phyloP scores from a whole-genome alignment of 805 yeast species.

The Candida ficus region DNA sequence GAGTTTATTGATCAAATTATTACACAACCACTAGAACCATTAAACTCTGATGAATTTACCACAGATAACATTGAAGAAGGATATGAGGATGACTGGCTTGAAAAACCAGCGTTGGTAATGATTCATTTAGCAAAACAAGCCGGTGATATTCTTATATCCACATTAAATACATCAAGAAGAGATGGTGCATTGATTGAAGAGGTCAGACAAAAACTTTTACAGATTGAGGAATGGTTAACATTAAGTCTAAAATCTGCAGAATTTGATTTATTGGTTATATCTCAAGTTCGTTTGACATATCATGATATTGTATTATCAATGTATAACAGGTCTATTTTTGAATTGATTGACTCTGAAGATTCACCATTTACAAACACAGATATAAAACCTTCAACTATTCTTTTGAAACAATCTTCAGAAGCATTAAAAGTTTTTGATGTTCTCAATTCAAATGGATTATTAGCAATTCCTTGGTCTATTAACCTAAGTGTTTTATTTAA shows the following conservation, averaged over 20 bases:
- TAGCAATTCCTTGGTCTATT: conserved; percentile 48
- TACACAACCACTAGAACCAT: conserved; percentile 20
- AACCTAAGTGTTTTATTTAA: conserved; percentile 40
- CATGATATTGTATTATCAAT: conserved; percentile 17
- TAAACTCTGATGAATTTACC: conserved; percentile 20
- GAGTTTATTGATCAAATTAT: conserved; percentile 33
- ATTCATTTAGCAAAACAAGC: conserved; percentile 38
- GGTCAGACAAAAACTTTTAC: conserved; percentile 12
- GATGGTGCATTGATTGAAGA: conserved; percentile 17
- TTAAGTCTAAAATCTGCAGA: conserved; percentile 5
- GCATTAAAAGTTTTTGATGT: conserved; percentile 28
- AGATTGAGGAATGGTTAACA: conserved; percentile 16
- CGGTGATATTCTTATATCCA: conserved; percentile 29
- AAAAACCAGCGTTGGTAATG: conserved; percentile 41
- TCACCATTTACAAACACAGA: conserved; percentile 14
- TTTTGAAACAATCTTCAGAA: conserved; percentile 29
- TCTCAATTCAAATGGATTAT: conserved; percentile 25
- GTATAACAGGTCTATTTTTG: conserved; percentile 15
- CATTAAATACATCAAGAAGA: conserved; percentile 7
- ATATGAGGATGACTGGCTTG: conserved; percentile 39
- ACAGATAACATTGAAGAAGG: no score
- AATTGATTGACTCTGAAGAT: conserved; percentile 12
- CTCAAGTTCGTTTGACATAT: conserved; percentile 19
- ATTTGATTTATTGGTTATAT: conserved; percentile 13
- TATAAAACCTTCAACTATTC: conserved; percentile 13